A percentile compares a stretch with the other conserved stretches of the same genome.
Conservation (phyloP, 208 protist genomes). For the Leishmania braziliensis region DNA sequence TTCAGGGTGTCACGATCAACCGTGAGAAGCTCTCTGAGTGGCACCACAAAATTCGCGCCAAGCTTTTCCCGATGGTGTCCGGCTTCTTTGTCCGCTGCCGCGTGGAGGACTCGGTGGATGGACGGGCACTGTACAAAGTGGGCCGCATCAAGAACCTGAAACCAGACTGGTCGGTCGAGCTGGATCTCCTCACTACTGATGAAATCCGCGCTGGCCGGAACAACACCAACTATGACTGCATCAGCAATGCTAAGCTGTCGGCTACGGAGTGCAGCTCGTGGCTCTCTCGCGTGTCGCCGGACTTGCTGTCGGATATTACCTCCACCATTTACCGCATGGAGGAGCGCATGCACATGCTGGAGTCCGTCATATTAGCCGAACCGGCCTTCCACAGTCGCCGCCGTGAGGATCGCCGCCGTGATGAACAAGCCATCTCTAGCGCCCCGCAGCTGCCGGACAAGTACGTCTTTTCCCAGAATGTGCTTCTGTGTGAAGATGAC, state of each 20-base stretch:
- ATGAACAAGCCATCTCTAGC: slow-evolving; percentile 42
- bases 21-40: slow-evolving; percentile 91
- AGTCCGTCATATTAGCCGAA: slow-evolving; percentile 77
- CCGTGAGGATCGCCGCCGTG: slow-evolving; percentile 59
- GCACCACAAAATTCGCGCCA: slow-evolving; percentile 89
- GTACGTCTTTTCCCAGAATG: slow-evolving; percentile 90
- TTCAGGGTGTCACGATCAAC: slow-evolving; percentile 88
- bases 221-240: slow-evolving; percentile 93
- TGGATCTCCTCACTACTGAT: slow-evolving; percentile 86
- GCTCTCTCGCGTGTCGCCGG: slow-evolving; percentile 65
- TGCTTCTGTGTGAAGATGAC: slow-evolving; percentile 86
- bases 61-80: slow-evolving; percentile 78
- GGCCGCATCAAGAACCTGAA: slow-evolving; percentile 88
- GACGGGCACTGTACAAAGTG: slow-evolving; percentile 89
- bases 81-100: slow-evolving; percentile 93
- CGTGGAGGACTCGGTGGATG: slow-evolving; percentile 87
- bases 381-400: slow-evolving; percentile 80
- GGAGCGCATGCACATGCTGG: slow-evolving; percentile 80
- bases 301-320: slow-evolving; percentile 55
- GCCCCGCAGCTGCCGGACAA: slow-evolving; percentile 61
- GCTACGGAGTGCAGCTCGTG: slow-evolving; percentile 77
- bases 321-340: slow-evolving; percentile 77
- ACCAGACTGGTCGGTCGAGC: slow-evolving; percentile 90
- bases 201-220: slow-evolving; percentile 77
- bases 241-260: slow-evolving; percentile 88